Base-by-base conservation (phyloP, 352 stramenopile species). In the Phytophthora citrophthora region DNA sequence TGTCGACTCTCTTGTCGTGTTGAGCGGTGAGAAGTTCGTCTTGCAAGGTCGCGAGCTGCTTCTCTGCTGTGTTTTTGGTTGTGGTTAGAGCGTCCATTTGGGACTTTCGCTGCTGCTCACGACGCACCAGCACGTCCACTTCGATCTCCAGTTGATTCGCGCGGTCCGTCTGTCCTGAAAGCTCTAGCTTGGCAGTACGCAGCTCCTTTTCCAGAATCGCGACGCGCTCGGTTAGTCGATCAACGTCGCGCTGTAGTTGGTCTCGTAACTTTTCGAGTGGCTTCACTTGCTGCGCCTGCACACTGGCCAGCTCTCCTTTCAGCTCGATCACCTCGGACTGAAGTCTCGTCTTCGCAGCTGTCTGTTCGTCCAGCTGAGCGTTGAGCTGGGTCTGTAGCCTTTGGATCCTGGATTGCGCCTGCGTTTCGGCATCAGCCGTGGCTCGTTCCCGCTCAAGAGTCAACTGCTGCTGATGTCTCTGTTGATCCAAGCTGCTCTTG, bases 81-180 rank as follows among this genome's bases (percentile, higher is more conserved):
- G 63, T 69, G 7, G 26, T 44, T 4, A 74, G 36, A 15, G 59
- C n/a, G 1, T 83, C 77, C 6, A 54, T 66, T 26, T 80, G 74
- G 11, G 70, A 26, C 51, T 81, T 81, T 11, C 78, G 65, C 59
- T 83, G 67, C 43, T 81, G 71, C 45, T 83, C 74, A 4, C 78
- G 77, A 39, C 77, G 71, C 34, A 73, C 68, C 24, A 71, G 78
- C n/a, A 72, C 69, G 16, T 86, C 77, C 18, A 83, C 47, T 57
- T 83, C 71, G 31, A 77, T 60, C 47, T 83, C 64, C 26, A 79
- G 54, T 26, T 83, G 77, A 24, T 83, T 61, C 12, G 63, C 53
- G 15, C 66, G 50, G 27, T 72, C 68, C 0, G 50, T 64, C 18
- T 68, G 49, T 3, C 31, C 29, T 5, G 60, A 62, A 20, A 79